These are phyloP conservation scores for Colletotrichum orchidophilum DNA, from an alignment of 2,329 filamentous ascomycete genomes.

Conservation along the genomic window DNA sequence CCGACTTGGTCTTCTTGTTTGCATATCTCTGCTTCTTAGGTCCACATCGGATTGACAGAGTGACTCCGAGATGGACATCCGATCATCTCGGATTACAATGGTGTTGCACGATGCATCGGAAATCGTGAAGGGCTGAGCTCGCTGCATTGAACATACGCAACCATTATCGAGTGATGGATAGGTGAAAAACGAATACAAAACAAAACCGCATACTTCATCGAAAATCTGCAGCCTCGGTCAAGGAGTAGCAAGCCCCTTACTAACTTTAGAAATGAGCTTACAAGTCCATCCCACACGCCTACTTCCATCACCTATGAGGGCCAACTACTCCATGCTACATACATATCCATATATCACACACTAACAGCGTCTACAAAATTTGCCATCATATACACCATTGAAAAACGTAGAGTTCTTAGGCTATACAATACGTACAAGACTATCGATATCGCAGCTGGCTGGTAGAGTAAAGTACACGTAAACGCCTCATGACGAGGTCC, in stretches of 20 bases:
- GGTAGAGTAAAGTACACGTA: neutral
- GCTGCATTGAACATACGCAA: neutral
- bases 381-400: neutral
- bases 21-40: neutral
- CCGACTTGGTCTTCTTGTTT: neutral
- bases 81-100: conserved; percentile 1
- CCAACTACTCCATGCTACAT: neutral
- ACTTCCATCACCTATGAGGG: neutral
- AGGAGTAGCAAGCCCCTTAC: neutral
- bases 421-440: neutral
- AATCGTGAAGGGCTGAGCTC: neutral
- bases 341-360: too few relatives aligned
- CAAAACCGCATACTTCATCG: neutral
- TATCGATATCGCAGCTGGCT: neutral
- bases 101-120: neutral
- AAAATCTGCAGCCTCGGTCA: too few relatives aligned
- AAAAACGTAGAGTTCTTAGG: neutral
- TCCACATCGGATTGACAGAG: neutral
- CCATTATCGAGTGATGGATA: too few relatives aligned
- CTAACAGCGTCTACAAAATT: too few relatives aligned
- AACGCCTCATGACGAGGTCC: neutral
- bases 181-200: neutral
- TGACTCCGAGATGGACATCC: conserved; percentile 14
- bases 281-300: neutral
- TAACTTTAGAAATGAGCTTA: neutral